Base-by-base conservation (phyloP, 2,329 filamentous ascomycete genomes). In the Calonectria naviculata region DNA sequence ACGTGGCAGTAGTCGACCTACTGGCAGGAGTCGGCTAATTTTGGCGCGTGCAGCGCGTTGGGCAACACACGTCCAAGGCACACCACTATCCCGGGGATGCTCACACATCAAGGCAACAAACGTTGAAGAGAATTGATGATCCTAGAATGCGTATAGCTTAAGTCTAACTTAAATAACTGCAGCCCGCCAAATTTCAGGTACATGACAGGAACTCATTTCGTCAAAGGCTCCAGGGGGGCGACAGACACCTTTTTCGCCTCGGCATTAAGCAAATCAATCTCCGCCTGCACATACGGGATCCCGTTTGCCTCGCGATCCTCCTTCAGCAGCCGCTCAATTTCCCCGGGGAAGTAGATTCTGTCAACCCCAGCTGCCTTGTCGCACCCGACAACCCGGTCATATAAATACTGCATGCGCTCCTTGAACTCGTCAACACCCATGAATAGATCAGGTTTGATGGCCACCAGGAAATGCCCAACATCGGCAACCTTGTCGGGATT, bases 401-500 rank as follows among this genome's bases (percentile, higher is more conserved):
- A 88, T 4, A 90, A 77, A 44, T 87, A 83, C 49, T 86, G 83
- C 85, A 91, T 89, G 13, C 91, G 83, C 63, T 86, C 85, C 65
- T 89, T 89, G 78, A 95, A 95, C 46, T 93, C 91, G 0, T 92
- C 90, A 72, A 92, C 74, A 65, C 85, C 86, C 87, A 95, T 89
- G 75, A 94, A 94, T 60, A 95, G 82, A 77, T 94, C 92, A 1
- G 93, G 93, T 79, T 93, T 93, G 73, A 95, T 88, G 21, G 89
- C 91, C 2, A 94, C 83, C 2, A 95, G 79, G 71, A 94, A 94
- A 79, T 94, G 93, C 0, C 93, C 93, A 1, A 94, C 93, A 78
- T 94, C 90, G 0, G 91, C 91, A 5, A 89, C 86, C 73, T 86
- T 89, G 0, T 88, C 90, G 8, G 91, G 87, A 78, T 95, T 92